phyloP scores from a whole-genome alignment of 1,284 basidiomycete genomes.

The Sporisorium graminicola region DNA sequence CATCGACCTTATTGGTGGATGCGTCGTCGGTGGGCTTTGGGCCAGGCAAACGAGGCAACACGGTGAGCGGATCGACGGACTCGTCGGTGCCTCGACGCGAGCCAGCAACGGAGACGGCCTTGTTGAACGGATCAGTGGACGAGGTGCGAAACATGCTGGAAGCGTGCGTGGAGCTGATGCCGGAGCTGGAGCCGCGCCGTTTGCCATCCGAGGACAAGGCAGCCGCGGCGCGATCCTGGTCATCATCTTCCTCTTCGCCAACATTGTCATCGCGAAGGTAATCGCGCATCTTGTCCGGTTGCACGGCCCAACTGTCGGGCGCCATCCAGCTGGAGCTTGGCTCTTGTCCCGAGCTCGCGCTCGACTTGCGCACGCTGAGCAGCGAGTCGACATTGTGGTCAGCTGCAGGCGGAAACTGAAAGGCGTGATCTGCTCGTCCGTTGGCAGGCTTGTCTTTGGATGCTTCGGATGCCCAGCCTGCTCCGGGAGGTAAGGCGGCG shows the following conservation, averaged over 20 bases:
- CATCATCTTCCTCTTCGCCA: constrained; percentile 56
- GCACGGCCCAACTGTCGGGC: constrained; percentile 69
- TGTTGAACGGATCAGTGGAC: constrained; percentile 39
- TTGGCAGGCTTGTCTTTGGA: constrained; percentile 25
- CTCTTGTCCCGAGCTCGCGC: constrained; percentile 52
- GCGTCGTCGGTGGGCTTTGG: constrained; percentile 34
- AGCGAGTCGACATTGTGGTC: constrained; percentile 17
- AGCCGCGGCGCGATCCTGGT: constrained; percentile 18
- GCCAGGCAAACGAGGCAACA: constrained; percentile 21
- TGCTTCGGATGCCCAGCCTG: constrained; percentile 17
- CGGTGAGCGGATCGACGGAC: constrained; percentile 42
- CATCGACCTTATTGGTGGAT: constrained; percentile 32
- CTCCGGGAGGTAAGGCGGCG: constrained; percentile 7
- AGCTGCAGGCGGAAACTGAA: constrained; percentile 47
- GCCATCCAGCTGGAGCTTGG: constrained; percentile 65
- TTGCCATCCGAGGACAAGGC: constrained; percentile 29
- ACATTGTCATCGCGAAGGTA: constrained; percentile 57
- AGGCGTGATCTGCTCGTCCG: constrained; percentile 42
- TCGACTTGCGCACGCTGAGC: constrained; percentile 51
- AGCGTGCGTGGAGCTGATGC: constrained; percentile 34
- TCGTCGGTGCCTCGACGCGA: constrained; percentile 53
- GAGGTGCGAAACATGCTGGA: constrained; percentile 45
- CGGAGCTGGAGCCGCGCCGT: constrained; percentile 38
- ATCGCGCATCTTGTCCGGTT: constrained; percentile 54
- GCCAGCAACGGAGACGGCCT: constrained; percentile 27